phyloP scores from a whole-genome alignment of 2,329 filamentous ascomycete species.

The Ambrosiella cleistominuta region DNA sequence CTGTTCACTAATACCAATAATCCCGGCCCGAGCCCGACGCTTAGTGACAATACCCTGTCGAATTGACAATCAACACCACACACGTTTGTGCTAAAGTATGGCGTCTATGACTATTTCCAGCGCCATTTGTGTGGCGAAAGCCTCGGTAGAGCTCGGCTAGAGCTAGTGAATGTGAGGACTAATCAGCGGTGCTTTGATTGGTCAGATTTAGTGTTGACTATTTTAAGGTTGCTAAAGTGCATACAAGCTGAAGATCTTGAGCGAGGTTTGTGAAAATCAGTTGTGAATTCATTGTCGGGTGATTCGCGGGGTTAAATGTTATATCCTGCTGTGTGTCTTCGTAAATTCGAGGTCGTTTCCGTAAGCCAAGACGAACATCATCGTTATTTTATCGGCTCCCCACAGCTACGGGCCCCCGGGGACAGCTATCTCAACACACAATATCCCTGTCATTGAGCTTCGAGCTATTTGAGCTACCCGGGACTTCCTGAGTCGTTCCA shows the following conservation, averaged over 20 bases:
- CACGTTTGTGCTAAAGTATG: neutral
- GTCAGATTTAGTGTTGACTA: neutral
- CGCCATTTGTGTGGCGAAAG: constrained; percentile 6
- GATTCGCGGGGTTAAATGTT: no score
- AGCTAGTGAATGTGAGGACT: constrained; percentile 2
- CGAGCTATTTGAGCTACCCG: neutral
- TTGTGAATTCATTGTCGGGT: neutral
- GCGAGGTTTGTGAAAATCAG: no score
- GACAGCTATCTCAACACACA: neutral
- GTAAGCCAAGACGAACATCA: neutral
- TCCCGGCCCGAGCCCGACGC: neutral
- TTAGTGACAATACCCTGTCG: neutral
- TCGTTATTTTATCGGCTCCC: neutral
- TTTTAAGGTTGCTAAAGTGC: no score
- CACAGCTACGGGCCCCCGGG: neutral
- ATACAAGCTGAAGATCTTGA: no score
- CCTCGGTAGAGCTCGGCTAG: constrained; percentile 14
- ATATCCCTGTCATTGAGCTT: neutral
- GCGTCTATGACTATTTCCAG: neutral
- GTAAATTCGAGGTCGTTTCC: no score
- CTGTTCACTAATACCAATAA: neutral
- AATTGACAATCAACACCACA: neutral
- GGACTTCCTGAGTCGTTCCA: neutral
- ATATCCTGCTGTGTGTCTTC: no score
- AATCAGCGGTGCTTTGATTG: constrained; percentile 12